Conservation (phyloP, 768 basidiomycete species). For the Leccinum ochraceum region DNA sequence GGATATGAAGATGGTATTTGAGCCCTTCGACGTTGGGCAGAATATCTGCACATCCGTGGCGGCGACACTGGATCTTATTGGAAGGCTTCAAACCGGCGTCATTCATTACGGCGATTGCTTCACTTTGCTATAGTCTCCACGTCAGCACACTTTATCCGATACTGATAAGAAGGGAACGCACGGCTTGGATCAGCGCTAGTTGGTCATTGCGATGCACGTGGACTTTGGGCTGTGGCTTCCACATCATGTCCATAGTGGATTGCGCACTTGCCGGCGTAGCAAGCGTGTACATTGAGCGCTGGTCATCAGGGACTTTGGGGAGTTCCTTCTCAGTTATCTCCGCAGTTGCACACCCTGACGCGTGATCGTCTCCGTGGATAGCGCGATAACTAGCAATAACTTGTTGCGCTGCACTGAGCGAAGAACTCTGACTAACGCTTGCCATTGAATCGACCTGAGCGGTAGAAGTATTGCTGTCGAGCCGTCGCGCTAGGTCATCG, state of each 20-base stretch:
- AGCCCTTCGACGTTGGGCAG: conserved; percentile 45
- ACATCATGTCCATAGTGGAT: conserved; percentile 31
- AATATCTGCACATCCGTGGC: conserved; percentile 46
- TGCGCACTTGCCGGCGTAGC: conserved; percentile 9
- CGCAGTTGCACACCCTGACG: not conserved
- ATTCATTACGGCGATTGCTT: conserved; percentile 30
- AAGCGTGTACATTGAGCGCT: conserved; percentile 29
- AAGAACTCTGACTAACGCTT: conserved; percentile 5
- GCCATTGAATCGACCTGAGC: conserved; percentile 3
- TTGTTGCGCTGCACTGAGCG: conserved; percentile 25
- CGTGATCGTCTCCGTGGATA: conserved; percentile 4
- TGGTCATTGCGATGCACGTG: conserved; percentile 38
- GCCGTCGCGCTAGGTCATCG: conserved; percentile 12
- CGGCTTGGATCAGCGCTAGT: conserved; percentile 40
- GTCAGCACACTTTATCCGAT: conserved; percentile 3
- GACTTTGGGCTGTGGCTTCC: conserved; percentile 35
- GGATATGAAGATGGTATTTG: conserved; percentile 56
- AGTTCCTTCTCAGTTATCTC: conserved; percentile 19
- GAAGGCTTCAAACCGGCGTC: conserved; percentile 30
- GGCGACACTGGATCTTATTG: conserved; percentile 42
- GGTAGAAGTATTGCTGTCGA: not conserved
- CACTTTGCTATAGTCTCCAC: conserved; percentile 17
- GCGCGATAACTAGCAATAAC: conserved; percentile 23
- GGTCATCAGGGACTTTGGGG: conserved; percentile 25
- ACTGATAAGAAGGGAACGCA: conserved; percentile 29